These are phyloP conservation scores for Macrolepiota fuliginosa DNA, from an alignment of 768 basidiomycete species.

Conservation along the genomic window DNA sequence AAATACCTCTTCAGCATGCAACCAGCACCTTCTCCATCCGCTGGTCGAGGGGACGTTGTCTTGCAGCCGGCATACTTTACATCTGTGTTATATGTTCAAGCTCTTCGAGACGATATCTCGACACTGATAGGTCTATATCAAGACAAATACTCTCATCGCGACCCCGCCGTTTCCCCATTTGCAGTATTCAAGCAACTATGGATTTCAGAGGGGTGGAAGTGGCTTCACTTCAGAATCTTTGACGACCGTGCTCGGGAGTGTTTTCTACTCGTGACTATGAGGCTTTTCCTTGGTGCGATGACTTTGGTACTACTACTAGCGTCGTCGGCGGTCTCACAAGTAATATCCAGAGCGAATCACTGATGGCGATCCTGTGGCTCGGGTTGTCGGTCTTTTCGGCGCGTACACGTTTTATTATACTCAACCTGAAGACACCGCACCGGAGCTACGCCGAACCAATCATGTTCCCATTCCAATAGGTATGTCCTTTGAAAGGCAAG, in stretches of 20 bases:
- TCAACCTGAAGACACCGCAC: conserved; percentile 57
- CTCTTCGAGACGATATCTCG: conserved; percentile 63
- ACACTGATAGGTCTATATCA: conserved; percentile 50
- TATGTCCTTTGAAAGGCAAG: conserved; percentile 23
- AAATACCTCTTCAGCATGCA: conserved; percentile 22
- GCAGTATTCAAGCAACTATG: conserved; percentile 70
- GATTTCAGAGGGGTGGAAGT: conserved; percentile 67
- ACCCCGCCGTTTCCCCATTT: conserved; percentile 47
- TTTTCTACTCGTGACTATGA: conserved; percentile 56
- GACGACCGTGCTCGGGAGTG: conserved; percentile 63
- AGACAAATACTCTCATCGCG: conserved; percentile 39
- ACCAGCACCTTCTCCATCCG: conserved; percentile 54
- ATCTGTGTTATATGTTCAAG: conserved; percentile 67
- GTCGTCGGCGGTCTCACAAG: neutral
- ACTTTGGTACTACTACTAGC: neutral
- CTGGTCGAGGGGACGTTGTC: conserved; percentile 49
- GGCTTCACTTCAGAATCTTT: conserved; percentile 73
- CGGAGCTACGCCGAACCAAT: conserved; percentile 45
- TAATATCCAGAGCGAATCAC: conserved; percentile 47
- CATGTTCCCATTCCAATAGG: conserved; percentile 64
- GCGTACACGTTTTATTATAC: conserved; percentile 69
- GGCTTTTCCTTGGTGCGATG: conserved; percentile 65
- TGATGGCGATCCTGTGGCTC: conserved; percentile 49
- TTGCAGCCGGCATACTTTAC: conserved; percentile 79
- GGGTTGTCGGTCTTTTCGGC: conserved; percentile 62